These are phyloP conservation scores for Cladosporium sp. DNA, from an alignment of 2,329 filamentous ascomycete genomes.

Conservation along the genomic window DNA sequence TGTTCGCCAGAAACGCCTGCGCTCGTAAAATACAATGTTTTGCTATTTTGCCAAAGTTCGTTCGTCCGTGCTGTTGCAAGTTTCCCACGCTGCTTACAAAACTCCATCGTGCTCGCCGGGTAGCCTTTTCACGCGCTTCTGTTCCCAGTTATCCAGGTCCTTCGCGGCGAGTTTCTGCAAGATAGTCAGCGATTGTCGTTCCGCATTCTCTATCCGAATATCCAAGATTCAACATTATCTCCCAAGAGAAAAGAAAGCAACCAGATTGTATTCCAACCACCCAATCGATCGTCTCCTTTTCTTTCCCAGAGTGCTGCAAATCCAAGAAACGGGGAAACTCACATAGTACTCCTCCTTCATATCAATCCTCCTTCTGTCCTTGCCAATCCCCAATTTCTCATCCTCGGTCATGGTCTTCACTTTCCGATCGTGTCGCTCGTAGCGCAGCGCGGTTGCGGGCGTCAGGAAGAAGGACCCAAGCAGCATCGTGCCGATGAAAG, in stretches of 20 bases:
- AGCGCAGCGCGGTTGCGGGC: constrained; percentile 86
- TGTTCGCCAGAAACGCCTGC: constrained; percentile 12
- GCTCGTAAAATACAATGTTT: constrained; percentile 8
- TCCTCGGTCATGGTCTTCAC: constrained; percentile 80
- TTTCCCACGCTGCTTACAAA: constrained; percentile 46
- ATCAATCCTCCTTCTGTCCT: constrained; percentile 65
- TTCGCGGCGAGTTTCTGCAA: constrained; percentile 73
- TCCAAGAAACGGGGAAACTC: too few relatives aligned
- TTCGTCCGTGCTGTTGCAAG: not conserved
- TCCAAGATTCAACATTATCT: too few relatives aligned
- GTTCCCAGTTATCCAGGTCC: constrained; percentile 94
- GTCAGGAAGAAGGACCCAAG: constrained; percentile 92
- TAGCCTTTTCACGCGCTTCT: constrained; percentile 86
- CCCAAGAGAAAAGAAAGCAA: too few relatives aligned
- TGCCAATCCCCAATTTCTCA: constrained; percentile 79
- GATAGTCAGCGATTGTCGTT: not conserved
- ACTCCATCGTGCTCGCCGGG: constrained; percentile 87
- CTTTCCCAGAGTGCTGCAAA: too few relatives aligned
- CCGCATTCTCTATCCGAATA: too few relatives aligned
- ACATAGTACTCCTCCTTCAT: constrained; percentile 87
- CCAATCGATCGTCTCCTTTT: too few relatives aligned
- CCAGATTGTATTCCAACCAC: too few relatives aligned
- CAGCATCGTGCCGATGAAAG: constrained; percentile 86
- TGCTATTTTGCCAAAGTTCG: not conserved
- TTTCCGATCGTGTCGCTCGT: constrained; percentile 88